Conservation (phyloP, 345 rosid genomes). For the Linum tenue region DNA sequence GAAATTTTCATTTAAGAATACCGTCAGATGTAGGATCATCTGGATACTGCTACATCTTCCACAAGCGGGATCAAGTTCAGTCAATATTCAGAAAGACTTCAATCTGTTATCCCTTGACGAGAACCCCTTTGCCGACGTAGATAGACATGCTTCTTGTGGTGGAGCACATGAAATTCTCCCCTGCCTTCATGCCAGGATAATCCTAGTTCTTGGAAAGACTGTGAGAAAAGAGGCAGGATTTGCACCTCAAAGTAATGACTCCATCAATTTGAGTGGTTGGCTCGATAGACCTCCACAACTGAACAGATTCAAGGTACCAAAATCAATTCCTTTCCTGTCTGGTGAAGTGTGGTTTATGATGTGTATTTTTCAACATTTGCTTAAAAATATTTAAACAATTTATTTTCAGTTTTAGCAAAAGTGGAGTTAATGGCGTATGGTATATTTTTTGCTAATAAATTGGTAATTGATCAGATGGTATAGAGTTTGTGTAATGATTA, state of each 20-base stretch:
- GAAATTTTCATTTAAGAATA: slow-evolving; percentile 59
- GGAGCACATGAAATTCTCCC: slow-evolving; percentile 58
- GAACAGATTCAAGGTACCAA: slow-evolving; percentile 70
- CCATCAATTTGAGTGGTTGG: slow-evolving; percentile 48
- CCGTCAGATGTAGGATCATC: slow-evolving; percentile 75
- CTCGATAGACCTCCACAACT: slow-evolving; percentile 74
- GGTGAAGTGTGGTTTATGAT: no score
- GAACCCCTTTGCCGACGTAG: slow-evolving; percentile 72
- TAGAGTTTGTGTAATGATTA: no score
- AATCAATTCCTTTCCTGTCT: not conserved
- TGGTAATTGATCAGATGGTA: no score
- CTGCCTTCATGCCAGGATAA: slow-evolving; percentile 80
- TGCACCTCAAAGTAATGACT: slow-evolving; percentile 41
- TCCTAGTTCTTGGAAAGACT: slow-evolving; percentile 58
- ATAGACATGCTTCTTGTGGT: slow-evolving; percentile 73
- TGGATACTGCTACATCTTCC: slow-evolving; percentile 74
- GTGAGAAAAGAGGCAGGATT: slow-evolving; percentile 35
- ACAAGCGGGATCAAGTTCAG: slow-evolving; percentile 75
- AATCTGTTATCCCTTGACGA: slow-evolving; percentile 72
- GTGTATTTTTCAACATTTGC: no score
- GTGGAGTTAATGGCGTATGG: no score
- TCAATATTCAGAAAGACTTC: slow-evolving; percentile 57
- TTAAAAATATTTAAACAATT: no score
- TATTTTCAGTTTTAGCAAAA: no score
- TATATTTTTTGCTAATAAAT: no score